Conservation (phyloP, 1,139 yeast species). For the Oligophagozyma castellii region DNA sequence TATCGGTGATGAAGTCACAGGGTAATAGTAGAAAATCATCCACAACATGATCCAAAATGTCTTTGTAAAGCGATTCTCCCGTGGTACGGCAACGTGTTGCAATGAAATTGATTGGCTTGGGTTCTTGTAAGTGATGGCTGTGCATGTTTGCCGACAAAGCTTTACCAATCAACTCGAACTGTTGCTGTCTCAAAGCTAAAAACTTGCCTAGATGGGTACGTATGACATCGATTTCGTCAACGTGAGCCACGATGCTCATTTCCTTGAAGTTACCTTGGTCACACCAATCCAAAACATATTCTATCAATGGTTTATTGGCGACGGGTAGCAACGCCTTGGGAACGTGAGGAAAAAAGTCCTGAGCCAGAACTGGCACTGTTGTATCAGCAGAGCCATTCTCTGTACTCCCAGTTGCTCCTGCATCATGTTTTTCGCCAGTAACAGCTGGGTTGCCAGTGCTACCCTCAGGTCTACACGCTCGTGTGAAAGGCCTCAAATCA, state of each 20-base stretch:
- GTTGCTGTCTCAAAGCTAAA: slow-evolving; percentile 17
- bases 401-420: slow-evolving; percentile 15
- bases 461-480: slow-evolving; percentile 1
- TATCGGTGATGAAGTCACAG: slow-evolving; percentile 83
- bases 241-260: slow-evolving; percentile 40
- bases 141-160: slow-evolving; percentile 13
- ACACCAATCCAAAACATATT: slow-evolving; percentile 88
- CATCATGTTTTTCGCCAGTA: slow-evolving; percentile 2
- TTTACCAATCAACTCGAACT: slow-evolving; percentile 17
- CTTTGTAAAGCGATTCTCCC: slow-evolving; percentile 46
- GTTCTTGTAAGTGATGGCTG: slow-evolving; percentile 19
- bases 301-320: slow-evolving; percentile 83
- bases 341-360: slow-evolving; percentile 10
- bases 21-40: slow-evolving; percentile 68
- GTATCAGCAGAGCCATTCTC: slow-evolving; percentile 31
- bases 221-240: slow-evolving; percentile 24
- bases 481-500: slow-evolving; percentile 56
- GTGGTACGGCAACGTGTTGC: slow-evolving; percentile 37
- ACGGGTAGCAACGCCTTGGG: slow-evolving; percentile 82
- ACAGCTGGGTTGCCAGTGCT: background rate
- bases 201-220: slow-evolving; percentile 13
- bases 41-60: slow-evolving; percentile 31
- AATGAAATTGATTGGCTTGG: slow-evolving; percentile 34
- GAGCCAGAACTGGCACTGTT: background rate
- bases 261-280: slow-evolving; percentile 65